These are phyloP conservation scores for Mycena indigotica DNA, from an alignment of 768 basidiomycete species.

Conservation along the genomic window DNA sequence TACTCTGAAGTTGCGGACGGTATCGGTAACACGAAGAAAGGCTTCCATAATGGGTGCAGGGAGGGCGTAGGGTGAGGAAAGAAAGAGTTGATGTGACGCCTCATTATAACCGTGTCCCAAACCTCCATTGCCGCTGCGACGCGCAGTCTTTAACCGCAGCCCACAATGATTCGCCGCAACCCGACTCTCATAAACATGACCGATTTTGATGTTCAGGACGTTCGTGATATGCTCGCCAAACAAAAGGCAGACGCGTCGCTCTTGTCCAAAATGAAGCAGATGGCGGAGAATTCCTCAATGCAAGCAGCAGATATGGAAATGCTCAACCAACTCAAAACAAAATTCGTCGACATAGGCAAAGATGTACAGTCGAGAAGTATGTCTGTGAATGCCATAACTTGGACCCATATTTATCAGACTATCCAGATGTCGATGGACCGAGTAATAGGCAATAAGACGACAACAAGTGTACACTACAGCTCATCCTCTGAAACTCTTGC, in stretches of 20 bases:
- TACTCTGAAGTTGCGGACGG: conserved; percentile 71
- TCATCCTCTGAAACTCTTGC: conserved; percentile 31
- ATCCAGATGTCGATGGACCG: conserved; percentile 1
- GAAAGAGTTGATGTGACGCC: conserved; percentile 4
- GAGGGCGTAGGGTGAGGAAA: conserved; percentile 8
- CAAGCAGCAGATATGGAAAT: conserved; percentile 34
- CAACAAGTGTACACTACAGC: background rate
- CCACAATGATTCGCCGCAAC: conserved; percentile 69
- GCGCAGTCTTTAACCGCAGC: conserved; percentile 12
- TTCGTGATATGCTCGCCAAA: conserved; percentile 60
- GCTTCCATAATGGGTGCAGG: conserved; percentile 69
- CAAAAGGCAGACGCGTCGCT: conserved; percentile 46
- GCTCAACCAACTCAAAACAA: conserved; percentile 33
- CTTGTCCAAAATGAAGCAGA: conserved; percentile 46
- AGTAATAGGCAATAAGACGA: conserved; percentile 1
- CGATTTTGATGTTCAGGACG: conserved; percentile 78
- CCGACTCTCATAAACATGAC: conserved; percentile 78
- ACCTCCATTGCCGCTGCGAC: conserved; percentile 24
- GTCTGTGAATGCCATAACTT: too few species aligned
- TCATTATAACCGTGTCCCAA: conserved; percentile 21
- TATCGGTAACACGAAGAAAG: conserved; percentile 65
- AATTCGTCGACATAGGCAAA: conserved; percentile 31
- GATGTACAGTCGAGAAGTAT: conserved; percentile 25
- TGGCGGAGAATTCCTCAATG: conserved; percentile 44
- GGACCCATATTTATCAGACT: too few species aligned